Base-by-base conservation (phyloP, 345 rosid species). In the Salix arbutifolia region DNA sequence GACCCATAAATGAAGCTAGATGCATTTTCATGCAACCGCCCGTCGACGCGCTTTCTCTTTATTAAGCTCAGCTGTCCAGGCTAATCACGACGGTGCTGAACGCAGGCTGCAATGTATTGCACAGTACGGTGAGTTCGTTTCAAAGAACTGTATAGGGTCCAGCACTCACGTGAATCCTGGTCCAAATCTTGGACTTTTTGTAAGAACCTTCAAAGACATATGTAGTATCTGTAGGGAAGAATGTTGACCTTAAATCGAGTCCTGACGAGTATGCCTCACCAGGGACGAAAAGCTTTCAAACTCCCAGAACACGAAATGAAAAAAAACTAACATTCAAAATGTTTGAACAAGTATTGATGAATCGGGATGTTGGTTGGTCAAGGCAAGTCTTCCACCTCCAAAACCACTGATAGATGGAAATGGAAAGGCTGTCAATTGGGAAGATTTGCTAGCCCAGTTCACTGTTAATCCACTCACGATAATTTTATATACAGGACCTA, bases 21-120 rank as follows among this genome's bases (percentile, higher is more conserved):
- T 30, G 44, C 30, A 17, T 19, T 50, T 74, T 37, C 67, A 83
- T 77, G 79, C 67, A 84, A 81, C 69, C 74, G 77, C 70, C 86
- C 85, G 84, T 65, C 84, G 23, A 87, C 88, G 85, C 90, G 88
- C 84, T 87, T 84, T 76, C 70, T 4, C 25, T 67, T 73, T 14
- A 75, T 1, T 69, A 16, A 17, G 69, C 70, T 16, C 46, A 21
- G 60, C 68, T 68, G 13, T 66, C 71, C 18, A 1, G 12, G 13
- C 12, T 2, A 10, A 58, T 58, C 10, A 3, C 28, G 28, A 58
- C 26, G 23, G 23, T 8, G 26, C 26, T 8, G 61, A 8, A 9
- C 11, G 28, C 64, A 19, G 60, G 25, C 23, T 21, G 60, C 21
- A 8, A 2, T 53, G 21, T 40, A 40, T 11, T 8, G 13, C 21